phyloP scores from a whole-genome alignment of 2,329 filamentous ascomycete species.

The Colletotrichum horii region DNA sequence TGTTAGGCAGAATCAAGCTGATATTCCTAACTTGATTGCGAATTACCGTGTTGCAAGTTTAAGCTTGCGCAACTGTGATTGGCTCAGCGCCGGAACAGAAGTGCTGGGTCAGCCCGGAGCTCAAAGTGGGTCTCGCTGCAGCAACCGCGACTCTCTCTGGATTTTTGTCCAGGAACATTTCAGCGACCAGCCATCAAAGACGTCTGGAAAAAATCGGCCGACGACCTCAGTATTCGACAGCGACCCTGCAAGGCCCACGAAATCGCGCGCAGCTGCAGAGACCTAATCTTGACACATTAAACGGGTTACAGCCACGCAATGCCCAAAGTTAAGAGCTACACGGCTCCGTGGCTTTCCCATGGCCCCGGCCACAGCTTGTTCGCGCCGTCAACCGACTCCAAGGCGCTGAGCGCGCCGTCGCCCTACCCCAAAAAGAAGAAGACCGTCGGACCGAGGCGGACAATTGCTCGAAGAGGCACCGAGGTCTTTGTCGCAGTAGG shows the following conservation, averaged over 20 bases:
- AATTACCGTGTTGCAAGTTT: not conserved
- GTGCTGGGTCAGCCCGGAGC: not conserved
- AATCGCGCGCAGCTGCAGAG: not conserved
- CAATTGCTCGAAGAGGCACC: constrained; percentile 80
- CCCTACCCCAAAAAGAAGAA: constrained; percentile 49
- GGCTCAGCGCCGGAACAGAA: not conserved
- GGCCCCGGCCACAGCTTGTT: constrained; percentile 84
- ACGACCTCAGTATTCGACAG: not conserved
- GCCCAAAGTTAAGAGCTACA: constrained; percentile 86
- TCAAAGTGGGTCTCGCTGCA: constrained; percentile 11
- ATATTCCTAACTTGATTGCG: not conserved
- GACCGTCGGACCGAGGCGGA: constrained; percentile 59
- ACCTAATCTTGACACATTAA: not conserved
- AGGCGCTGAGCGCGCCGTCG: constrained; percentile 30
- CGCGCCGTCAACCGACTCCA: constrained; percentile 47
- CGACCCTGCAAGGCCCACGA: not conserved
- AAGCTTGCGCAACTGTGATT: not conserved
- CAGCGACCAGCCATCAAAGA: not conserved
- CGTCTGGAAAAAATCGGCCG: not conserved
- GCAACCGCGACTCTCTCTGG: constrained; percentile 7
- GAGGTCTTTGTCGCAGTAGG: constrained; percentile 90
- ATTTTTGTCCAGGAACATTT: constrained; percentile 6
- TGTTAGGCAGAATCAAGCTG: not conserved
- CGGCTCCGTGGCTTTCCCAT: constrained; percentile 84
- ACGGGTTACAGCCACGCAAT: constrained; percentile 53